Base-by-base conservation (phyloP, 2,329 filamentous ascomycete species). In the Calonectria fujianensis region DNA sequence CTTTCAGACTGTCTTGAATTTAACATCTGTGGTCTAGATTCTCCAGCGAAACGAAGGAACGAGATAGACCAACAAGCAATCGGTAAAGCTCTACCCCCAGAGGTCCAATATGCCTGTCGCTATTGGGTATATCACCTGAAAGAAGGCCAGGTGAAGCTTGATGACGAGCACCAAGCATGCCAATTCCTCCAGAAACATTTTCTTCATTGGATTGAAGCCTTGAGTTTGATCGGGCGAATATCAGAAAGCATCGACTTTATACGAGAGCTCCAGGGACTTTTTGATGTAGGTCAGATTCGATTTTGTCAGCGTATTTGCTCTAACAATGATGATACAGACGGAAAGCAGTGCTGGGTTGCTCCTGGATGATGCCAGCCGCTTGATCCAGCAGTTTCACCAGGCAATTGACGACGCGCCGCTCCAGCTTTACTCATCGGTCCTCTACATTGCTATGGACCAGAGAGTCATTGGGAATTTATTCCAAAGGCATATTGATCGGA, bases 51-150 rank as follows among this genome's bases (percentile, higher is more conserved):
- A 35, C 3, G 10, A 14, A n/a, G 61, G n/a, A 4, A 0, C 4
- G 16, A 35, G 8, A 20, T 57, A 9, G 5, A 35, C 11, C 9
- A 31, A 31, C 2, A 31, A 6, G 18, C 11, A 20, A 20, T 35
- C 9, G 5, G 35, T 4, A n/a, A 35, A 4, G 13, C 14, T 11
- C 4, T 57, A 24, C 52, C 52, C 27, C 11, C 52, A 14, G 27
- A 35, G 27, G 27, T 57, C n/a, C 52, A 35, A 35, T 57, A 57
- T n/a, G 85, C 85, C 11, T 86, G 83, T 75, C 78, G 77, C 2
- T 86, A 86, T 74, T 88, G 84, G 79, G 64, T 74, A 1, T 24
- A 83, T 63, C 85, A 87, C 76, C 50, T 82, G 18, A 72, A 39
- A 11, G 64, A 80, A 41, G 82, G 82, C 76, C 73, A 74, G 41